phyloP scores from a whole-genome alignment of 2,329 filamentous ascomycete species.

The Zymoseptoria ardabiliae region DNA sequence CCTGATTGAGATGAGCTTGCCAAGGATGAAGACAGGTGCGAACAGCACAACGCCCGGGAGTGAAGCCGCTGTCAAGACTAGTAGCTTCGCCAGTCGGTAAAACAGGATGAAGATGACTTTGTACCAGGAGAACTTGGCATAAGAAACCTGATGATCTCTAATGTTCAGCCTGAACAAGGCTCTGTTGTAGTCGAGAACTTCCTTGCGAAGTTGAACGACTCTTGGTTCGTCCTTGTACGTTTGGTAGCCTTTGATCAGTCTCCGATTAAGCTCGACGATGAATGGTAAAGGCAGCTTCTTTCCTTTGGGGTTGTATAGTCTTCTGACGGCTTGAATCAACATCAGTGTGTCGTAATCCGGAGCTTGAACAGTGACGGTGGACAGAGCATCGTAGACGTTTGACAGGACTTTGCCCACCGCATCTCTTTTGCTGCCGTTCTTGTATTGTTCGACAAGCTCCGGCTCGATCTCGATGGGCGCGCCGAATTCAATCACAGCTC shows the following conservation, averaged over 20 bases:
- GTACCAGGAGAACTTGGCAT: conserved; percentile 72
- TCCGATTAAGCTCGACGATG: conserved; percentile 87
- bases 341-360: conserved; percentile 95
- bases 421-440: conserved; percentile 72
- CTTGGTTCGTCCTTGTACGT: conserved; percentile 86
- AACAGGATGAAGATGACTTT: conserved; percentile 70
- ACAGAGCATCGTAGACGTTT: conserved; percentile 75
- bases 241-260: conserved; percentile 83
- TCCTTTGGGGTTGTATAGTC: conserved; percentile 88
- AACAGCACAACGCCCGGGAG: conserved; percentile 84
- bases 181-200: conserved; percentile 78
- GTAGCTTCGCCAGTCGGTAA: conserved; percentile 72
- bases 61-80: conserved; percentile 69
- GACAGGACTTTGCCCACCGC: conserved; percentile 81
- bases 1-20: conserved; percentile 71
- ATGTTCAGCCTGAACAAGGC: conserved; percentile 79
- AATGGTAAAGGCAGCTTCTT: conserved; percentile 88
- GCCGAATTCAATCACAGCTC: conserved; percentile 93
- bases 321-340: conserved; percentile 88
- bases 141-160: conserved; percentile 89
- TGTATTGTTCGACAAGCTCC: conserved; percentile 80
- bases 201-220: conserved; percentile 65
- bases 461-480: conserved; percentile 75
- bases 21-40: conserved; percentile 76
- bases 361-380: conserved; percentile 82